Percentiles rank a stretch among this genome's conserved stretches.
These are phyloP conservation scores for Gaeumannomyces sp. DNA, from an alignment of 2,329 filamentous ascomycete species.

Conservation along the genomic window DNA sequence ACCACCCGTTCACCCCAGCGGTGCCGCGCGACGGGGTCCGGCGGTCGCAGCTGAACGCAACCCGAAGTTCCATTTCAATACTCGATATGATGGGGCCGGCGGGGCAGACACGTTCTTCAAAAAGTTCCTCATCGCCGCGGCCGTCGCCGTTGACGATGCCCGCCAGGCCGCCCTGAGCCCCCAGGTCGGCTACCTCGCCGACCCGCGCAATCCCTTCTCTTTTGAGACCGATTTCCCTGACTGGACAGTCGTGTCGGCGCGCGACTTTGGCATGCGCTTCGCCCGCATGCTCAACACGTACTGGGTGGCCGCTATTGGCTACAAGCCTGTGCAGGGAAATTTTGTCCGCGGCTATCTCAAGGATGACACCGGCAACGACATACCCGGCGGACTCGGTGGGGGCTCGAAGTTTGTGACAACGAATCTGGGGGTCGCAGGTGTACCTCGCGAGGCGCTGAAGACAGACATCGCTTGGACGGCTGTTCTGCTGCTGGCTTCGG, in stretches of 20 bases:
- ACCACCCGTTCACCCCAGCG: background rate
- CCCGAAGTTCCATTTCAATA: constrained; percentile 8
- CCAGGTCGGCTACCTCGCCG: constrained; percentile 9
- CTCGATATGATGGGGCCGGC: constrained; percentile 5
- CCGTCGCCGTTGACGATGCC: background rate
- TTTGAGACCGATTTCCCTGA: constrained; percentile 2
- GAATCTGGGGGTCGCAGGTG: background rate
- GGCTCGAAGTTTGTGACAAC: background rate
- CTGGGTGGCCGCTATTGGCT: background rate
- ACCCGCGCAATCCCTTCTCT: constrained; percentile 7
- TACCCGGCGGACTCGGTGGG: background rate
- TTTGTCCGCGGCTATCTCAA: background rate
- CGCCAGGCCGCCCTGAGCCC: constrained; percentile 3
- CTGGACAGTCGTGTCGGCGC: background rate
- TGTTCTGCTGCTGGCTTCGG: background rate
- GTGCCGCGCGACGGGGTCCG: constrained; percentile 10
- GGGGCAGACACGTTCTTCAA: background rate
- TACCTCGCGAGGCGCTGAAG: background rate
- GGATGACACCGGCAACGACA: background rate
- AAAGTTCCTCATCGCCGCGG: constrained; percentile 5
- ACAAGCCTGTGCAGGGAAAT: constrained; percentile 1
- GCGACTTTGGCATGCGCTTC: constrained; percentile 9
- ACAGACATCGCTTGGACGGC: background rate
- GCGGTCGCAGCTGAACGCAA: background rate
- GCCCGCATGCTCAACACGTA: constrained; percentile 13